Percentiles rank a stretch among this genome's conserved stretches.
phyloP scores from a whole-genome alignment of 768 basidiomycete genomes.

The Cantharellus anzutake region DNA sequence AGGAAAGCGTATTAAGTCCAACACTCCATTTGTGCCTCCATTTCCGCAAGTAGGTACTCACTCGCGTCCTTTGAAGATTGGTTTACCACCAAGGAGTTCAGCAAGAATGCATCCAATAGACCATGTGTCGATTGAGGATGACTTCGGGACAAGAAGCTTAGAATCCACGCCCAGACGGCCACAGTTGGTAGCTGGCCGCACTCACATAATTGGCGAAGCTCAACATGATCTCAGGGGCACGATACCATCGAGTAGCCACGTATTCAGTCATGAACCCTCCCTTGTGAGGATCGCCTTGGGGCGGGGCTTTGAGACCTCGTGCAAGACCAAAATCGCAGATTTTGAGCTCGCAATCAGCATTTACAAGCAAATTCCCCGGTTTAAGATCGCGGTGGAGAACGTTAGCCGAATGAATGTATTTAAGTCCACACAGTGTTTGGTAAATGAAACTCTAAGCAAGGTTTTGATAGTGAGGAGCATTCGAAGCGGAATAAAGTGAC shows the following conservation, averaged over 20 bases:
- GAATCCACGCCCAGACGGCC: background rate
- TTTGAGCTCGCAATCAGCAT: conserved; percentile 95
- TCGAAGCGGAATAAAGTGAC: background rate
- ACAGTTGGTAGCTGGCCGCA: conserved; percentile 3
- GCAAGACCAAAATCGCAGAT: conserved; percentile 99
- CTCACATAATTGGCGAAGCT: conserved; percentile 88
- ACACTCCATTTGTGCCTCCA: background rate
- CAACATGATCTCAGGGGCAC: conserved; percentile 98
- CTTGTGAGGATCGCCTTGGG: conserved; percentile 23
- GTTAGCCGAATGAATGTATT: conserved; percentile 95
- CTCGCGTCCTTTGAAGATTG: conserved; percentile 96
- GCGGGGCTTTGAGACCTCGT: conserved; percentile 64
- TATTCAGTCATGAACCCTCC: conserved; percentile 99
- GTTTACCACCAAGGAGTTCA: conserved; percentile 81
- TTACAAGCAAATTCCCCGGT: conserved; percentile 67
- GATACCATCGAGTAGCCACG: conserved; percentile 97
- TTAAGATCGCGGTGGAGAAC: conserved; percentile 95
- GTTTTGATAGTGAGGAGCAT: background rate
- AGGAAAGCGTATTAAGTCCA: background rate
- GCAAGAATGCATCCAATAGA: conserved; percentile 91
- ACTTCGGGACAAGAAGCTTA: conserved; percentile 24
- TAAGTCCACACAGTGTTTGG: conserved; percentile 93
- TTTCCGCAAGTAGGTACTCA: conserved; percentile 23
- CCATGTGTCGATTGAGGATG: conserved; percentile 89
- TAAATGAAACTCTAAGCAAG: conserved; percentile 62